Evolutionary conservation across 768 basidiomycete genomes (phyloP).

Genomic region (Amanita muscaria): DNA sequence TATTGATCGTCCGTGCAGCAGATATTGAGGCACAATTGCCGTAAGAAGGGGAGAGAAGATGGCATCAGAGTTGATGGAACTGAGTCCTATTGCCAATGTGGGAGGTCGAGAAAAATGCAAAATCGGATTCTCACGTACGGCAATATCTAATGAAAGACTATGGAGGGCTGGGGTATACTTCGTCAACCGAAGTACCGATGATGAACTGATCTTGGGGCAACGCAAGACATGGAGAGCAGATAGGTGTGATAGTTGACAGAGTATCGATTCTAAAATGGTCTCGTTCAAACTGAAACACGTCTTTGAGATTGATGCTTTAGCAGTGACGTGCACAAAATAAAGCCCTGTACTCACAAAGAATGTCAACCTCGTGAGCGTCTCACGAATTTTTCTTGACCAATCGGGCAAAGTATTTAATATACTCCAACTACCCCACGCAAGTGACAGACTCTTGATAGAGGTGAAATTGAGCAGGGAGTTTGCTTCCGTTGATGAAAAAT

Average conservation of each 20-base stretch:
- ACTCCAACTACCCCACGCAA: constrained; percentile 59
- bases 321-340: background rate
- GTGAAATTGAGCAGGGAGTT: constrained; percentile 30
- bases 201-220: constrained; percentile 51
- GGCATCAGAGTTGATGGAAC: constrained; percentile 16
- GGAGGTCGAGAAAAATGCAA: background rate
- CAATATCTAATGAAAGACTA: constrained; percentile 52
- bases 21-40: constrained; percentile 45
- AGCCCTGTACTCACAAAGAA: constrained; percentile 42
- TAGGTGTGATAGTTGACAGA: constrained; percentile 44
- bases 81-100: constrained; percentile 8
- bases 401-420: constrained; percentile 47
- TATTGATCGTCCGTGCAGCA: constrained; percentile 24
- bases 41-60: constrained; percentile 32
- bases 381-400: constrained; percentile 40
- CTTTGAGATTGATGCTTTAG: constrained; percentile 28
- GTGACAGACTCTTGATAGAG: constrained; percentile 35
- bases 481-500: constrained; percentile 43
- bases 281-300: constrained; percentile 48
- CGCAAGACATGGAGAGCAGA: constrained; percentile 50
- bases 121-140: constrained; percentile 34
- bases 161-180: constrained; percentile 45
- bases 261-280: constrained; percentile 35
- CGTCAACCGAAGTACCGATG: constrained; percentile 35
- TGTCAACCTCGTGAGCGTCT: constrained; percentile 44